Conservation (phyloP, 192 early-diverging fungal genomes). For the Coemansia sp. region DNA sequence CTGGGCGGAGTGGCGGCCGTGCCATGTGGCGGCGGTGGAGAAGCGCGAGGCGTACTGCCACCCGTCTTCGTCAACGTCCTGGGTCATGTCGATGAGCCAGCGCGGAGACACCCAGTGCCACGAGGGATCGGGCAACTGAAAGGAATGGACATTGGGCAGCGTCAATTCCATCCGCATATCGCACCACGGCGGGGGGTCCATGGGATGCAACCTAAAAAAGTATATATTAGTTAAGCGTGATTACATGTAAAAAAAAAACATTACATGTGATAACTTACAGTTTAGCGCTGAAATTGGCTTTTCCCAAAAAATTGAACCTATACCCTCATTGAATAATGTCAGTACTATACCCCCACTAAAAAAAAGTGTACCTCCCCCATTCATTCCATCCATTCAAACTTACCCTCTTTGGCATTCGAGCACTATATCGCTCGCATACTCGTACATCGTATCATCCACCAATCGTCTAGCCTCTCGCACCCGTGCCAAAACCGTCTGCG, state of each 20-base stretch:
- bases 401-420: slow-evolving; percentile 54
- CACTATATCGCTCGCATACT: slow-evolving; percentile 46
- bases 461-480: slow-evolving; percentile 31
- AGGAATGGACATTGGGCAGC: slow-evolving; percentile 53
- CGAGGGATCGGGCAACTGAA: slow-evolving; percentile 52
- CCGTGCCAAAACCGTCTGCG: slow-evolving; percentile 17
- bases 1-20: slow-evolving; percentile 16
- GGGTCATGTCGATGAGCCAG: slow-evolving; percentile 56
- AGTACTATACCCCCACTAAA: no score
- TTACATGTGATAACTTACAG: slow-evolving; percentile 33
- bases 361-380: no score
- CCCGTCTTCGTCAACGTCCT: slow-evolving; percentile 55
- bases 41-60: slow-evolving; percentile 55
- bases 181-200: slow-evolving; percentile 56
- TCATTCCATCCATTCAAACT: neutral
- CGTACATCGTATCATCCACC: slow-evolving; percentile 35
- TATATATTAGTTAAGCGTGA: neutral
- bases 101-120: slow-evolving; percentile 56
- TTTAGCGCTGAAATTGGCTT: slow-evolving; percentile 49
- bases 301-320: slow-evolving; percentile 54
- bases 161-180: slow-evolving; percentile 45
- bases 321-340: no score
- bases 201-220: slow-evolving; percentile 36
- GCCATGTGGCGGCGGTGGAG: slow-evolving; percentile 14
- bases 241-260: neutral